phyloP scores from a whole-genome alignment of 805 yeast species.

The Barnettozyma sucrosica region DNA sequence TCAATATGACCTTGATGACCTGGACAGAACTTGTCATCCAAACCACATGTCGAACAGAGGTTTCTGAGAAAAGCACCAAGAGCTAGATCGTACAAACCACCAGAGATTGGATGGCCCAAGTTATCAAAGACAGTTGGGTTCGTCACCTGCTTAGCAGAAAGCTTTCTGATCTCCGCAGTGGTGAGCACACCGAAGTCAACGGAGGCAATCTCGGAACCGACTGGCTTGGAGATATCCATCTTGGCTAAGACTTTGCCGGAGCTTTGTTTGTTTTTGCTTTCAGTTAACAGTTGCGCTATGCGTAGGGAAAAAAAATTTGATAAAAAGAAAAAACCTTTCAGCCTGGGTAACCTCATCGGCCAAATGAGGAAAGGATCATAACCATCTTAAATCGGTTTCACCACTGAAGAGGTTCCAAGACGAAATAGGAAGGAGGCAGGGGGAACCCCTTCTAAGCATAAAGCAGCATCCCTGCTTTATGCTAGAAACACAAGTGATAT shows the following conservation, averaged over 20 bases:
- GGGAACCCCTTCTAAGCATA: no score
- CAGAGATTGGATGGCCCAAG: conserved; percentile 90
- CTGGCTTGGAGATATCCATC: conserved; percentile 96
- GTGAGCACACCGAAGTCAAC: conserved; percentile 88
- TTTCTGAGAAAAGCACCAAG: conserved; percentile 89
- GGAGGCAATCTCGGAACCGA: conserved; percentile 87
- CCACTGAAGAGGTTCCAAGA: no score
- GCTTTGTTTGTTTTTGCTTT: neutral
- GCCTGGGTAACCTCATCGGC: conserved; percentile 17
- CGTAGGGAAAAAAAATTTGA: conserved; percentile 3
- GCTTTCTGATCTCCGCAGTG: conserved; percentile 72
- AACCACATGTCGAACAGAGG: conserved; percentile 88
- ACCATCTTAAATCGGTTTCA: neutral
- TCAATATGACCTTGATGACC: conserved; percentile 99
- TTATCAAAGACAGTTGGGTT: conserved; percentile 95
- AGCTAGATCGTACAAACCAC: conserved; percentile 93
- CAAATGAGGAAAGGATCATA: conserved; percentile 1
- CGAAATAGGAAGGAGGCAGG: no score
- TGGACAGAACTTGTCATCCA: conserved; percentile 91
- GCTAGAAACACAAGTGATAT: no score
- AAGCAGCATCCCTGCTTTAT: no score
- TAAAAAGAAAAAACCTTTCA: conserved; percentile 1
- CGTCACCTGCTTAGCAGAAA: conserved; percentile 92
- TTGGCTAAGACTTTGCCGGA: conserved; percentile 2
- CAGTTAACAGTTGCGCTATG: neutral